Conservation (phyloP, 2,329 filamentous ascomycete species). For the Microcera coccophila region DNA sequence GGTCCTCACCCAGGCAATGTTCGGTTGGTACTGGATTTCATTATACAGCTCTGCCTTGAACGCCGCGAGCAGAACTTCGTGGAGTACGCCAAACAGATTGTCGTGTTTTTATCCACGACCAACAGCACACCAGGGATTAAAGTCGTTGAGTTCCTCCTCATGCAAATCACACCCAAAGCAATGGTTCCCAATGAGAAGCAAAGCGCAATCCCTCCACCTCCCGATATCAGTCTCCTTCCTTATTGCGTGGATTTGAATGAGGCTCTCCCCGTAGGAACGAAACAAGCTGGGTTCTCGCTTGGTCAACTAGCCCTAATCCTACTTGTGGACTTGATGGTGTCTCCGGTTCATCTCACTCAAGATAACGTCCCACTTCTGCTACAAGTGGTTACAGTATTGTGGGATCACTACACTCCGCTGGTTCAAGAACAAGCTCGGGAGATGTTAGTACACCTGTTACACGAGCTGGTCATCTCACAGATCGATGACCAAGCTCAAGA, state of each 20-base stretch:
- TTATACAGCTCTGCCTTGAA: conserved; percentile 89
- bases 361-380: conserved; percentile 82
- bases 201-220: conserved; percentile 62
- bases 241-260: conserved; percentile 84
- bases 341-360: conserved; percentile 72
- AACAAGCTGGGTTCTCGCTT: conserved; percentile 84
- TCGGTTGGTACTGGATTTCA: conserved; percentile 89
- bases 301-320: conserved; percentile 91
- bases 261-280: conserved; percentile 81
- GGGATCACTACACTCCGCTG: conserved; percentile 94
- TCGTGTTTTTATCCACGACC: conserved; percentile 89
- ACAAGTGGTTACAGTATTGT: conserved; percentile 88
- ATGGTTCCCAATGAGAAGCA: conserved; percentile 91
- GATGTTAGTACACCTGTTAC: conserved; percentile 96
- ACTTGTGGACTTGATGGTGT: conserved; percentile 92
- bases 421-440: conserved; percentile 96
- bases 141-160: conserved; percentile 86
- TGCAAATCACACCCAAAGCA: conserved; percentile 90
- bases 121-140: conserved; percentile 71
- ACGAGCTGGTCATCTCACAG: conserved; percentile 80
- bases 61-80: conserved; percentile 97
- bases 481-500: conserved; percentile 66
- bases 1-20: conserved; percentile 93
- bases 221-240: conserved; percentile 71
- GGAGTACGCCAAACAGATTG: conserved; percentile 95